Conservation (phyloP, 1,284 basidiomycete species). For the Pseudozyma flocculosa region DNA sequence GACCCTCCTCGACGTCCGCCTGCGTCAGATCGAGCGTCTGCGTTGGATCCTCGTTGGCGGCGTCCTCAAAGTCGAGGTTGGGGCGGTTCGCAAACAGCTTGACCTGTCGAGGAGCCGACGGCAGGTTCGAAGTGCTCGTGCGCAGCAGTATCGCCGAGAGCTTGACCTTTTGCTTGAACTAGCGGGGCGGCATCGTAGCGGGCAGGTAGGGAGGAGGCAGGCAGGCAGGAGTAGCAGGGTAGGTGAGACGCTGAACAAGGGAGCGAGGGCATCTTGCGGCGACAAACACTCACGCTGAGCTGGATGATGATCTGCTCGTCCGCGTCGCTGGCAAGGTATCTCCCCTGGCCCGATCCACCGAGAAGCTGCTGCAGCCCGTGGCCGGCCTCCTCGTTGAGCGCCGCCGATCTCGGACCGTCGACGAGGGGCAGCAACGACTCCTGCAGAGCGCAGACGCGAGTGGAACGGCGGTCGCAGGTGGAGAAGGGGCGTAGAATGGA, state of each 20-base stretch:
- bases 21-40: slow-evolving; percentile 60
- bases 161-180: slow-evolving; percentile 80
- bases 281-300: slow-evolving; percentile 17
- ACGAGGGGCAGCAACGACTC: slow-evolving; percentile 67
- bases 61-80: slow-evolving; percentile 59
- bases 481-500: too few relatives aligned
- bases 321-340: slow-evolving; percentile 73
- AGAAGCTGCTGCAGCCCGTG: slow-evolving; percentile 67
- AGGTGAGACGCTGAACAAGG: too few relatives aligned
- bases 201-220: not conserved
- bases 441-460: too few relatives aligned
- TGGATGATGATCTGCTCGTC: slow-evolving; percentile 69
- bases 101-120: slow-evolving; percentile 20
- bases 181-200: too few relatives aligned
- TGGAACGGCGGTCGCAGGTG: too few relatives aligned
- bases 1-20: slow-evolving; percentile 42
- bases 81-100: slow-evolving; percentile 56
- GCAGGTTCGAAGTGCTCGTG: slow-evolving; percentile 50
- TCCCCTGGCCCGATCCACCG: slow-evolving; percentile 62
- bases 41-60: slow-evolving; percentile 56
- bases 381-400: slow-evolving; percentile 70
- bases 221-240: too few relatives aligned
- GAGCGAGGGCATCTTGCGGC: too few relatives aligned
- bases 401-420: slow-evolving; percentile 67
- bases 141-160: slow-evolving; percentile 71